A percentile compares a stretch with the other conserved stretches of the same genome.
These are phyloP conservation scores for Arthrobotrys musiformis DNA, from an alignment of 2,329 filamentous ascomycete genomes.

Conservation along the genomic window DNA sequence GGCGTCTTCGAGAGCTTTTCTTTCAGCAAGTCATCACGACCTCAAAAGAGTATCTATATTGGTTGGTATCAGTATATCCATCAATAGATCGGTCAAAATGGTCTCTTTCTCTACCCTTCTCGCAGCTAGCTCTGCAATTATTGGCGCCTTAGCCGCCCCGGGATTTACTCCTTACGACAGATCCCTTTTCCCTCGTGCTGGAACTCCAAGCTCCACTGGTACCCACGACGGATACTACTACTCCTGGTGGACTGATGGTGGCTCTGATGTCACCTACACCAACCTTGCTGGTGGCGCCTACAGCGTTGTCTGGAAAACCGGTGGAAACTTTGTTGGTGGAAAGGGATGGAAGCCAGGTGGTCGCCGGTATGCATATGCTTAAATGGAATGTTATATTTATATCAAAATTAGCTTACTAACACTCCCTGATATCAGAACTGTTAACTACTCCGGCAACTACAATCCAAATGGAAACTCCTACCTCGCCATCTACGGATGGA, in stretches of 20 bases:
- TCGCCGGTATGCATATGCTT: constrained; percentile 60
- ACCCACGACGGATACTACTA: constrained; percentile 71
- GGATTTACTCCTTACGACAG: constrained; percentile 60
- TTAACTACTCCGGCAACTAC: constrained; percentile 62
- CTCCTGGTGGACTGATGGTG: constrained; percentile 71
- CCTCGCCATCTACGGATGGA: constrained; percentile 65
- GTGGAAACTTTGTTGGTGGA: constrained; percentile 66
- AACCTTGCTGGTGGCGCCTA: constrained; percentile 68
- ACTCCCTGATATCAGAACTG: constrained; percentile 33
- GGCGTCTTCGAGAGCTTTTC: constrained; percentile 9
- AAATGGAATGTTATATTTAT: neutral
- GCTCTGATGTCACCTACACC: constrained; percentile 68
- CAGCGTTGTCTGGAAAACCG: constrained; percentile 66
- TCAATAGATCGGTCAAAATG: constrained; percentile 36
- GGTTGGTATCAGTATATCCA: neutral
- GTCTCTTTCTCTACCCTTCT: constrained; percentile 50
- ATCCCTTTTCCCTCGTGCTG: constrained; percentile 60
- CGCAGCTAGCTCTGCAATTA: constrained; percentile 60
- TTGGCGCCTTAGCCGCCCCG: constrained; percentile 62
- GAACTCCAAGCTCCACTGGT: constrained; percentile 66
- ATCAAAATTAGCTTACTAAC: constrained; percentile 6
- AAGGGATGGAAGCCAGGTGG: constrained; percentile 67
- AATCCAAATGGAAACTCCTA: constrained; percentile 60
- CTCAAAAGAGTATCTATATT: neutral
- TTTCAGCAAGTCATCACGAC: constrained; percentile 6